phyloP scores from a whole-genome alignment of 2,329 filamentous ascomycete species.

The Pseudopyricularia cyperi region DNA sequence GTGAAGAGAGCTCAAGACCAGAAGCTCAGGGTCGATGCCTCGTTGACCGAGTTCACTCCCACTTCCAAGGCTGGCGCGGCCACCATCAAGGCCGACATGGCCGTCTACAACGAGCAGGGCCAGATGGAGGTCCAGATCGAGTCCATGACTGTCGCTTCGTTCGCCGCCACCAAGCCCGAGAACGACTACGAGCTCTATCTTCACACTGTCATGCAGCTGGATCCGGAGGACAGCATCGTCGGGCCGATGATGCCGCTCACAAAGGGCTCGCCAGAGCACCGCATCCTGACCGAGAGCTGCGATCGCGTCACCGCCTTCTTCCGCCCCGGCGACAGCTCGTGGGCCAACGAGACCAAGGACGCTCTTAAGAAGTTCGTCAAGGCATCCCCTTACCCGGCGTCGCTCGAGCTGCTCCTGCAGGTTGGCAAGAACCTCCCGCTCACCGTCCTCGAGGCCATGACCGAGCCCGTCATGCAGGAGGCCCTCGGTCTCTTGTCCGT shows the following conservation, averaged over 20 bases:
- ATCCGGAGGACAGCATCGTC: conserved; percentile 25
- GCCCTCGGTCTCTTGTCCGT: conserved; percentile 17
- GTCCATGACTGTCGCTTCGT: conserved; percentile 18
- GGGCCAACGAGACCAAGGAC: conserved; percentile 14
- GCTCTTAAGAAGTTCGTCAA: conserved; percentile 17
- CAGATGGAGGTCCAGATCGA: conserved; percentile 19
- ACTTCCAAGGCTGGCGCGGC: conserved; percentile 11
- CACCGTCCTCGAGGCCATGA: conserved; percentile 11
- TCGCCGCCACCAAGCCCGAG: conserved; percentile 15
- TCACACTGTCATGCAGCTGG: conserved; percentile 21
- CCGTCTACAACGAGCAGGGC: conserved; percentile 16
- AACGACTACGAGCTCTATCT: conserved; percentile 22
- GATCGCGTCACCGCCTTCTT: conserved; percentile 19
- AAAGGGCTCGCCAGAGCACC: neutral
- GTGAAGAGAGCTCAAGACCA: neutral
- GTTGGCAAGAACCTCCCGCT: conserved; percentile 11
- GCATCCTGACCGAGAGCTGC: conserved; percentile 20
- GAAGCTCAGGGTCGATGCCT: conserved; percentile 15
- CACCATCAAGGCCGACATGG: conserved; percentile 22
- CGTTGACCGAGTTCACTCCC: conserved; percentile 15
- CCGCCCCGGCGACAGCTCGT: conserved; percentile 1
- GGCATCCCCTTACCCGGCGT: conserved; percentile 16
- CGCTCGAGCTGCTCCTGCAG: conserved; percentile 15
- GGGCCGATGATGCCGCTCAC: neutral
- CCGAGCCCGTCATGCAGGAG: conserved; percentile 15